These are phyloP conservation scores for Truncatella angustata DNA, from an alignment of 2,329 filamentous ascomycete genomes.

Conservation along the genomic window DNA sequence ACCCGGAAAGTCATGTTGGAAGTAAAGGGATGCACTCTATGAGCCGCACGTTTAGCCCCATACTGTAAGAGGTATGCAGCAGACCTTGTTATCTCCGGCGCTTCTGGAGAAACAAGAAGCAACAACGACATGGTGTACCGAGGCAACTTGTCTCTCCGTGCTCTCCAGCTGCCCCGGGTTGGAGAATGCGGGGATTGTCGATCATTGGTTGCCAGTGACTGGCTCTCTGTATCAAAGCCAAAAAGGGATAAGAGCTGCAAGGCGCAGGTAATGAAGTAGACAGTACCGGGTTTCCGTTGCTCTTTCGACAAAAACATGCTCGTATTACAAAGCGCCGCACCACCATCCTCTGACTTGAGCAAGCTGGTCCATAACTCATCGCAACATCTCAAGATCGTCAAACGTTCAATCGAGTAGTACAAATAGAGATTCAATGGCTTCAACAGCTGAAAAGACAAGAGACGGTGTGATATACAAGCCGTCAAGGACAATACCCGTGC, in stretches of 20 bases:
- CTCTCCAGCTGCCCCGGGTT: background rate
- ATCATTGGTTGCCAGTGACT: background rate
- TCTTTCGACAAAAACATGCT: no score
- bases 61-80: no score
- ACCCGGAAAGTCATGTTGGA: no score
- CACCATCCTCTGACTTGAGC: no score
- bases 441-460: conserved; percentile 23
- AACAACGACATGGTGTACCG: background rate
- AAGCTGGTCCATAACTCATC: no score
- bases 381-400: background rate
- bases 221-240: background rate
- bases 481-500: conserved; percentile 29
- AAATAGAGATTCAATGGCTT: conserved; percentile 21
- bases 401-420: background rate
- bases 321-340: no score
- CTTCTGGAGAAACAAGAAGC: no score
- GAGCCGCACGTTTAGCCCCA: no score
- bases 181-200: conserved; percentile 3
- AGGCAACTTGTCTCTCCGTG: background rate
- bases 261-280: background rate
- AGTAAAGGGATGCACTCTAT: no score
- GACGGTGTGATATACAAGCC: conserved; percentile 38
- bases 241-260: background rate
- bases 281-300: background rate
- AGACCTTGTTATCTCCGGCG: no score